A percentile compares a stretch with the other conserved stretches of the same genome.
These are phyloP conservation scores for Coemansia sp. DNA, from an alignment of 371 early-diverging fungal species.

Conservation along the genomic window DNA sequence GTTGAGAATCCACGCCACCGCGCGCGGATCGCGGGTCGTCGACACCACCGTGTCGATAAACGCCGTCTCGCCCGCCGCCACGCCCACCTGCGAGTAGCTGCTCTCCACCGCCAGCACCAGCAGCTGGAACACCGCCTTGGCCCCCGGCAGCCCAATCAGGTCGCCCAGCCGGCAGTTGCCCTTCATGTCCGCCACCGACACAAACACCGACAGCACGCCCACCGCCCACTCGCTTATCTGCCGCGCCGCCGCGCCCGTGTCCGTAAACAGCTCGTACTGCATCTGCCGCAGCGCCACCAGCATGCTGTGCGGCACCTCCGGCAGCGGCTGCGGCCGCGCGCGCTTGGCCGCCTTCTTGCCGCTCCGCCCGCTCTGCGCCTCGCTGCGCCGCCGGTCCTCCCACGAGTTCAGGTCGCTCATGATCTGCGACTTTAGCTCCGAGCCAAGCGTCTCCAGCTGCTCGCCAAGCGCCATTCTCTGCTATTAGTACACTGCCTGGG, in stretches of 20 bases:
- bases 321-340: constrained; percentile 25
- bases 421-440: constrained; percentile 44
- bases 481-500: too few species aligned
- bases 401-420: constrained; percentile 44
- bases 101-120: constrained; percentile 33
- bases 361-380: constrained; percentile 13
- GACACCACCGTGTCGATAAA: constrained; percentile 18
- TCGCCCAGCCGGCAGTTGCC: constrained; percentile 33
- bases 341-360: constrained; percentile 30
- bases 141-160: constrained; percentile 25
- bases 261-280: constrained; percentile 14
- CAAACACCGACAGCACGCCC: constrained; percentile 34
- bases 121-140: constrained; percentile 27
- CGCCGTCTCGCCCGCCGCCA: constrained; percentile 20
- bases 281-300: constrained; percentile 24
- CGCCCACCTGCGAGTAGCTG: constrained; percentile 5
- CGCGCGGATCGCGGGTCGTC: constrained; percentile 31
- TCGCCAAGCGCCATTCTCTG: constrained; percentile 10
- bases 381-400: constrained; percentile 36
- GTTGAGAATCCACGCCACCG: constrained; percentile 35
- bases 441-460: constrained; percentile 28
- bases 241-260: neutral
- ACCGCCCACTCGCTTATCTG: constrained; percentile 30
- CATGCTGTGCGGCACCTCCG: constrained; percentile 26
- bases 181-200: constrained; percentile 45